A percentile compares a stretch with the other conserved stretches of the same genome.
Evolutionary conservation across 2,329 filamentous ascomycete genomes (phyloP).

Genomic region (Periconia macrospinosa): DNA sequence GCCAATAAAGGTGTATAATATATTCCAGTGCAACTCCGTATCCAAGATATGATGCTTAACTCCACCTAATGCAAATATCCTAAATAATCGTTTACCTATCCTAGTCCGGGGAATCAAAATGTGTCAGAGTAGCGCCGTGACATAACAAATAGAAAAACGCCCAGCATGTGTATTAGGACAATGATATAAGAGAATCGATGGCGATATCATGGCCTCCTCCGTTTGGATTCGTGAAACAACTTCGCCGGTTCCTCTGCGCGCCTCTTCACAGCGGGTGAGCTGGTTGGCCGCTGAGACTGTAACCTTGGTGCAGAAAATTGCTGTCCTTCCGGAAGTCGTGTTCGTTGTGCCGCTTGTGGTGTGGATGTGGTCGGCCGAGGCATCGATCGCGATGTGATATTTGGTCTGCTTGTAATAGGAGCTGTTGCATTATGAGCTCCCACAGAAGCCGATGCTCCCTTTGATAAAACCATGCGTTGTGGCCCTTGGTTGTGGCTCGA

Average conservation of each 20-base stretch:
- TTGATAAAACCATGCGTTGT: conserved; percentile 27
- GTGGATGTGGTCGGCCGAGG: conserved; percentile 10
- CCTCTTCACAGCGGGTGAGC: conserved; percentile 11
- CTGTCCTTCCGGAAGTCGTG: conserved; percentile 31
- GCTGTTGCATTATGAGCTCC: conserved; percentile 8
- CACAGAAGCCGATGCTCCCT: conserved; percentile 26
- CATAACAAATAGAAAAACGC: neutral
- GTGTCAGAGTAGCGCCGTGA: neutral
- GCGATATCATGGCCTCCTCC: conserved; percentile 9
- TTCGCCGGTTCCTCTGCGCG: conserved; percentile 21
- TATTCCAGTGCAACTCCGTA: neutral
- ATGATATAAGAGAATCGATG: neutral
- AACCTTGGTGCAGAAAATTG: conserved; percentile 32
- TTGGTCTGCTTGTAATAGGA: conserved; percentile 13
- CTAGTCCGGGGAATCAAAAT: neutral
- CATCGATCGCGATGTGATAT: conserved; percentile 26
- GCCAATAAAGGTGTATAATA: no score
- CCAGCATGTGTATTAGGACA: neutral
- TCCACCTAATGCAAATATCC: conserved; percentile 4
- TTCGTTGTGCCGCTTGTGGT: conserved; percentile 15
- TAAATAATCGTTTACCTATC: neutral
- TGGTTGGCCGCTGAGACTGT: conserved; percentile 2
- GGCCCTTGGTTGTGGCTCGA: conserved; percentile 16
- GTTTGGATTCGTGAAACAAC: conserved; percentile 22
- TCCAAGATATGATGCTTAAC: neutral